Evolutionary conservation across 2,329 filamentous ascomycete species (phyloP).

Genomic region (Metarhizium rileyi): DNA sequence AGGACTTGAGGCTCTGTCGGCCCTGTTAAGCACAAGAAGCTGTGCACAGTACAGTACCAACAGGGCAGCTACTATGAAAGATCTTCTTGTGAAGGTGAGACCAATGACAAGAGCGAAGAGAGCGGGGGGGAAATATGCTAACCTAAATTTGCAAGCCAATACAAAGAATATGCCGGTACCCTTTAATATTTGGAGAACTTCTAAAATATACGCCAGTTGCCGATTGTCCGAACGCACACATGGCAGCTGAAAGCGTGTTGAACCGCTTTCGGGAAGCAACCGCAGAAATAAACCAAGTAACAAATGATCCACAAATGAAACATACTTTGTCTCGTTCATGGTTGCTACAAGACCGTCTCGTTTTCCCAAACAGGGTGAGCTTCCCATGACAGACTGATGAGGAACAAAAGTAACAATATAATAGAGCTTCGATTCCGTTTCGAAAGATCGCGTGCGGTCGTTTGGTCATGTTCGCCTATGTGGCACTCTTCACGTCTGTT

Average conservation of each 20-base stretch:
- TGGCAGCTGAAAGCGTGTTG: constrained; percentile 66
- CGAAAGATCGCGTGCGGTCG: constrained; percentile 60
- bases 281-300: constrained; percentile 74
- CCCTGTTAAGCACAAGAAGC: constrained; percentile 62
- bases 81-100: constrained; percentile 78
- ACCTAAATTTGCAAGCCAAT: constrained; percentile 55
- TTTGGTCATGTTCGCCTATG: constrained; percentile 76
- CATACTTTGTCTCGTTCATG: constrained; percentile 71
- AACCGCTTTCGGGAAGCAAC: constrained; percentile 65
- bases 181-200: constrained; percentile 75
- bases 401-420: constrained; percentile 1
- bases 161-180: constrained; percentile 85
- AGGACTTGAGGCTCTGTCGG: constrained; percentile 75
- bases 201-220: constrained; percentile 72
- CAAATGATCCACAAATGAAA: constrained; percentile 62
- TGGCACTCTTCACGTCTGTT: constrained; percentile 74
- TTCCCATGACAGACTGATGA: not conserved
- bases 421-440: constrained; percentile 40
- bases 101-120: constrained; percentile 4
- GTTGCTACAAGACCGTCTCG: constrained; percentile 71
- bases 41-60: constrained; percentile 51
- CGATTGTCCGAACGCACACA: constrained; percentile 76
- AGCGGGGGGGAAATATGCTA: not conserved
- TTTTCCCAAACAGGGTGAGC: constrained; percentile 61
- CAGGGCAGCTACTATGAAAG: constrained; percentile 72